Base-by-base conservation (phyloP, 805 yeast genomes). In the Wickerhamomyces chambardii region DNA sequence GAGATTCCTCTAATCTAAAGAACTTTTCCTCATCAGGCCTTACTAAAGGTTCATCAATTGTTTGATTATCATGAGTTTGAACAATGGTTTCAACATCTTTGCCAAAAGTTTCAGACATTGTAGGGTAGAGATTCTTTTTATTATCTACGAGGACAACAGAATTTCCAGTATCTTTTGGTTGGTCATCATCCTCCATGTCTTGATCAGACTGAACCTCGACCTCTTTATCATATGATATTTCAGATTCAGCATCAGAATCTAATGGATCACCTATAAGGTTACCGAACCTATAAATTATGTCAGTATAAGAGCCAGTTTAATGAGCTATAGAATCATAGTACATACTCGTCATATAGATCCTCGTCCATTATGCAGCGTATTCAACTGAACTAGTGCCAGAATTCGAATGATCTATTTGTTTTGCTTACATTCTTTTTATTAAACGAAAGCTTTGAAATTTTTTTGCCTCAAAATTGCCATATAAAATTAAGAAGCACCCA, bases 291-390 rank as follows among this genome's bases (percentile, higher is more conserved):
- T 5, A 14, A 3, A 10, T 6, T 16, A 29, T 18, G 37, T 34
- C 19, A 33, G 32, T 30, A 14, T 6, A 11, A 7, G 16, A 22
- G n/a, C n/a, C n/a, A n/a, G n/a, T n/a, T n/a, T n/a, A n/a, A n/a
- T n/a, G n/a, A n/a, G n/a, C n/a, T n/a, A n/a, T n/a, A n/a, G 7
- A 2, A 21, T n/a, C 8, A 19, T 8, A 19, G 10, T 2, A 49
- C 66, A 31, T 45, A 69, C 69, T 86, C 95, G 56, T 86, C 96
- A 56, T 80, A 85, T 19, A 76, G 51, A 40, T 76, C 83, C 17
- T 76, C 81, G 47, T 74, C 83, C 75, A 72, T 74, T 27, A 21
- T n/a, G n/a, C n/a, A n/a, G n/a, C n/a, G n/a, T n/a, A n/a, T n/a
- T n/a, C n/a, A n/a, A n/a, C n/a, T n/a, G n/a, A n/a, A n/a, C n/a